Conservation (phyloP, 768 basidiomycete species). For the Mycena capillaripes region DNA sequence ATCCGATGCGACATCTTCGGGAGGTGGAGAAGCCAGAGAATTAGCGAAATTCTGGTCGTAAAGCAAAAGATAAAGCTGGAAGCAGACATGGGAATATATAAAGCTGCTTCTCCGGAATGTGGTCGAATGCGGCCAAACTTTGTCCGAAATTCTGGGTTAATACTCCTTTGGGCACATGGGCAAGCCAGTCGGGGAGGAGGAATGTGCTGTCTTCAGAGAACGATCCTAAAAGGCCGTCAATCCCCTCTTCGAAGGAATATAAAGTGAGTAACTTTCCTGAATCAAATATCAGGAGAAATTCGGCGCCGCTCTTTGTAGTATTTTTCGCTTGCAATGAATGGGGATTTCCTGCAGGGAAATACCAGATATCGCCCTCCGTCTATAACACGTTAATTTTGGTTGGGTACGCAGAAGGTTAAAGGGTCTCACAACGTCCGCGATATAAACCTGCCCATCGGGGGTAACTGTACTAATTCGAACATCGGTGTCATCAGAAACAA, state of each 20-base stretch:
- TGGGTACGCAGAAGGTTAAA: too few relatives aligned
- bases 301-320: slow-evolving; percentile 59
- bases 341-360: too few relatives aligned
- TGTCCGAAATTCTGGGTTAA: slow-evolving; percentile 77
- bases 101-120: slow-evolving; percentile 59
- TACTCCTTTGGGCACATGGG: slow-evolving; percentile 70
- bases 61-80: too few relatives aligned
- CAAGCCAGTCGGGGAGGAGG: slow-evolving; percentile 77
- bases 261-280: slow-evolving; percentile 36
- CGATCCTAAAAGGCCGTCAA: slow-evolving; percentile 53
- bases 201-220: too few relatives aligned
- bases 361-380: too few relatives aligned
- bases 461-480: too few relatives aligned
- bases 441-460: too few relatives aligned
- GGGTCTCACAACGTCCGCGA: too few relatives aligned
- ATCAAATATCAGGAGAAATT: slow-evolving; percentile 66
- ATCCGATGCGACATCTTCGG: slow-evolving; percentile 54
- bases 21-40: slow-evolving; percentile 55
- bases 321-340: slow-evolving; percentile 69
- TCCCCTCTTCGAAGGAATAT: slow-evolving; percentile 35
- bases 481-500: too few relatives aligned
- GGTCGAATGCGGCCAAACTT: slow-evolving; percentile 60
- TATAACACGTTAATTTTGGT: too few relatives aligned
- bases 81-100: too few relatives aligned
- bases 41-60: too few relatives aligned